Base-by-base conservation (phyloP, 352 stramenopile species). In the Salisapilia sapeloensis region DNA sequence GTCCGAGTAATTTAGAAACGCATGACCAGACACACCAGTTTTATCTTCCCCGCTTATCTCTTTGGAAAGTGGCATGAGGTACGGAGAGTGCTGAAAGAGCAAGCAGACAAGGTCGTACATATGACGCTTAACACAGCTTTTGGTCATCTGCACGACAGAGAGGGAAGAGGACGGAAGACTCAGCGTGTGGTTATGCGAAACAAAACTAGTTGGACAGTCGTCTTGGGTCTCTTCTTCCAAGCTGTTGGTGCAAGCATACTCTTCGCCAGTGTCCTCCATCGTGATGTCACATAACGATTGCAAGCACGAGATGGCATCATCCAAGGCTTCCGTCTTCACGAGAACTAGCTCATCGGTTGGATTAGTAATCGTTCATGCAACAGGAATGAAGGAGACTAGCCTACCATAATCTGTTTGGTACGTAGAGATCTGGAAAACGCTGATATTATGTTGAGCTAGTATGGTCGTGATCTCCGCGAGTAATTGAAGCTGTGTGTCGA, bases 391-490 rank as follows among this genome's bases (percentile, higher is more conserved):
- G n/a, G 2, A 9, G 1, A 12, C 3, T 29, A 20, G 12, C 12
- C 7, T 31, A 41, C 62, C 60, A 24, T 75, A 80, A 40, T 80
- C 63, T 6, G 60, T 72, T 31, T 80, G 63, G 44, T 77, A 80
- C 11, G 63, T 75, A 4, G 63, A 80, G 50, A 80, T 66, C 56
- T 77, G 61, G 37, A 76, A 77, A 12, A 80, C 63, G 29, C 58
- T 75, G 38, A 80, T 51, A 5, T 44, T 29, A 33, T 74, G 44
- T 16, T 33, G 37, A 13, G 63, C 63, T 22, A 80, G 46, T 33
- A 61, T 54, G 18, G 50, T 62, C 17, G 63, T 80, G 45, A 80
- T 56, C 39, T 75, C 59, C 4, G 49, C 65, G 37, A 80, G 56
- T 36, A 71, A 59, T 1, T 48, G 44, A 25, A 79, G 35, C 40